Evolutionary conservation across 805 yeast species (phyloP).

Genomic region (Saccharomyces paradoxus): DNA sequence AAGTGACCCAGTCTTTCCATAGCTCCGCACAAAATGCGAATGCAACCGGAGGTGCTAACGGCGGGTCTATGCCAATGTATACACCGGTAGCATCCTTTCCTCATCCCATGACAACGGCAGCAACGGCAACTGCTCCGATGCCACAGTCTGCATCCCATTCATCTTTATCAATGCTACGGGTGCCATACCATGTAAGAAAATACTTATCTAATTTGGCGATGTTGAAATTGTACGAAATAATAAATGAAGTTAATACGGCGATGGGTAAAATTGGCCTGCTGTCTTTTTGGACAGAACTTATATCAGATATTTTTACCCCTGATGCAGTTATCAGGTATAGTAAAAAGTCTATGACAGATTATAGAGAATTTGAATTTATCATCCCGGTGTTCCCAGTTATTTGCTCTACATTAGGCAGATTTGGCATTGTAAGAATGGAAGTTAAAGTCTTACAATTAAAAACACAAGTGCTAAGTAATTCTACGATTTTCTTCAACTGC

Average conservation of each 20-base stretch:
- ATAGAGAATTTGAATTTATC: constrained; percentile 55
- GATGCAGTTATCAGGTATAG: constrained; percentile 41
- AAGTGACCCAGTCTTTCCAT: neutral
- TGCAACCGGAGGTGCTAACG: neutral
- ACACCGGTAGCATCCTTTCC: neutral
- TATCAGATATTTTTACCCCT: constrained; percentile 46
- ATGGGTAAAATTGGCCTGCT: constrained; percentile 38
- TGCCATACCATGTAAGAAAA: constrained; percentile 29
- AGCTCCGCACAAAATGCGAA: neutral
- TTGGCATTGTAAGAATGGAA: constrained; percentile 47
- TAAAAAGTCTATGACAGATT: constrained; percentile 38
- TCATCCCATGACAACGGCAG: constrained; percentile 5
- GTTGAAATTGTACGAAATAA: constrained; percentile 41
- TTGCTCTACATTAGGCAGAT: constrained; percentile 33
- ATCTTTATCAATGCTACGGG: neutral
- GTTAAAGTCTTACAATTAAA: constrained; percentile 41
- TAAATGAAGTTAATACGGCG: constrained; percentile 39
- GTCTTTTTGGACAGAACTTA: constrained; percentile 43
- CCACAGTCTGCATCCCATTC: neutral
- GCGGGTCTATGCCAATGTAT: neutral
- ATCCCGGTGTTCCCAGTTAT: constrained; percentile 49
- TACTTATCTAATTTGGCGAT: constrained; percentile 44
- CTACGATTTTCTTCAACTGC: constrained; percentile 47
- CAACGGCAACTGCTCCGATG: constrained; percentile 8
- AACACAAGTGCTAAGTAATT: constrained; percentile 46